Evolutionary conservation across 129 eudicot species (phyloP), one percentile per base, ranked within the genome.

Genomic region (Dittrichia graveolens): DNA sequence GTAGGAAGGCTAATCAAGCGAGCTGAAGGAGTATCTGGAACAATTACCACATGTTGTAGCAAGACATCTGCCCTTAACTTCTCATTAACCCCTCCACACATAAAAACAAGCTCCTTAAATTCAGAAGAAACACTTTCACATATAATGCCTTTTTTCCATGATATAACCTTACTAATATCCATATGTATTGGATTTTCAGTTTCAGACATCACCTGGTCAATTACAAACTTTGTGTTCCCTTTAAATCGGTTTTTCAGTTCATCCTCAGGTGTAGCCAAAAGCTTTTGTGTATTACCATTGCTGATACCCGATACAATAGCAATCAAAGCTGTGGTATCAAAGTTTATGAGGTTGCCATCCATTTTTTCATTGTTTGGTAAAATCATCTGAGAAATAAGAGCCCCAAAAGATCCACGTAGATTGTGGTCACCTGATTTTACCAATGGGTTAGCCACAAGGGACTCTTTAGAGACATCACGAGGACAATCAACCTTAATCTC

Each of bases 21-120:
- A 2, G 24, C 43, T n/a, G 99, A 95, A 66, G 99, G 97, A 52
- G 86, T 71, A 71, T 95, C 99, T 67, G 88, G 81, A 75, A 88
- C 96, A 67, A 90, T 74, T 85, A 71, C 85, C 63, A 95, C 56
- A 52, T 49, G 81, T 47, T 86, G 71, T 10, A 88, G 74, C 80
- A 91, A 64, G 69, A 75, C 60, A 44, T 69, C 65, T 3, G 97
- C 94, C 73, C 97, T 84, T 50, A 65, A 69, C 55, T 80, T 87
- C 79, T 91, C 99, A 67, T 88, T 95, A 45, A 83, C 83, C 56
- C 97, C 99, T 11, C 97, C 97, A 76, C 88, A 91, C 97, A 90
- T 95, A 19, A 84, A 81, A 35, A 95, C 85, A n/a, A 95, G 67
- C 73, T 88, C 96, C 82, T 88, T 81, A 15, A 88, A 91, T 82